These are phyloP conservation scores for Tricholomella constricta DNA, from an alignment of 768 basidiomycete genomes.

Conservation along the genomic window DNA sequence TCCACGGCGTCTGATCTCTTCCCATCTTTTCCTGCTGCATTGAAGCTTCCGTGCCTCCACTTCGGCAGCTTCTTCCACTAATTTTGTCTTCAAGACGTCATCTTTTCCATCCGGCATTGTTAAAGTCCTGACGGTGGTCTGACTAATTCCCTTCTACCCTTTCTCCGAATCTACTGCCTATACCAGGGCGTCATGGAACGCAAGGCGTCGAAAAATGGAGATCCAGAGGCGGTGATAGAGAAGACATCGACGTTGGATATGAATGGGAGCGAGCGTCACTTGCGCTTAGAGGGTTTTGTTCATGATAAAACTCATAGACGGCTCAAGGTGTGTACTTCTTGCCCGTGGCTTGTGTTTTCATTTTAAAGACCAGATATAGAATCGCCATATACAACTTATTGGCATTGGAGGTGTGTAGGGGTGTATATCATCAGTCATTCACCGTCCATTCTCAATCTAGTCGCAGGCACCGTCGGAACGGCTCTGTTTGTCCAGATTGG, in stretches of 20 bases:
- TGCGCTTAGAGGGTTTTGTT: slow-evolving; percentile 15
- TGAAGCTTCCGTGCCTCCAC: no score
- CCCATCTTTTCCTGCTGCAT: no score
- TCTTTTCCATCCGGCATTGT: background rate
- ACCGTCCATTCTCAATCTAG: slow-evolving; percentile 4
- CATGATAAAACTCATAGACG: slow-evolving; percentile 40
- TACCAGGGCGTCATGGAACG: slow-evolving; percentile 19
- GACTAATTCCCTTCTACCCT: no score
- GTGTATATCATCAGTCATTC: background rate
- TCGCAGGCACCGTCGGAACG: slow-evolving; percentile 68
- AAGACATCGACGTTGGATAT: slow-evolving; percentile 2
- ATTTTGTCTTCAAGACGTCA: background rate
- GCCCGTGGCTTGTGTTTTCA: background rate
- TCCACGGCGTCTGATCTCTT: no score
- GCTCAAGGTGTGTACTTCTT: slow-evolving; percentile 33
- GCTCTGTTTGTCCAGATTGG: slow-evolving; percentile 79
- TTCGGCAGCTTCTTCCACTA: background rate
- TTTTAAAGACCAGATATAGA: slow-evolving; percentile 26
- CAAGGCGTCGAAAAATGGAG: slow-evolving; percentile 2
- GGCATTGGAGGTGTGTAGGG: slow-evolving; percentile 45
- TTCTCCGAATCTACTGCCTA: no score
- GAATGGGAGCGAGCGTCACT: slow-evolving; percentile 10
- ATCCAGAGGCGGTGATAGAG: background rate
- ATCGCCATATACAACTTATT: slow-evolving; percentile 54
- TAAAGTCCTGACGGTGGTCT: no score